Evolutionary conservation across 495 filamentous ascomycete genomes (phyloP).

Genomic region (Astrothelium macrocarpum): DNA sequence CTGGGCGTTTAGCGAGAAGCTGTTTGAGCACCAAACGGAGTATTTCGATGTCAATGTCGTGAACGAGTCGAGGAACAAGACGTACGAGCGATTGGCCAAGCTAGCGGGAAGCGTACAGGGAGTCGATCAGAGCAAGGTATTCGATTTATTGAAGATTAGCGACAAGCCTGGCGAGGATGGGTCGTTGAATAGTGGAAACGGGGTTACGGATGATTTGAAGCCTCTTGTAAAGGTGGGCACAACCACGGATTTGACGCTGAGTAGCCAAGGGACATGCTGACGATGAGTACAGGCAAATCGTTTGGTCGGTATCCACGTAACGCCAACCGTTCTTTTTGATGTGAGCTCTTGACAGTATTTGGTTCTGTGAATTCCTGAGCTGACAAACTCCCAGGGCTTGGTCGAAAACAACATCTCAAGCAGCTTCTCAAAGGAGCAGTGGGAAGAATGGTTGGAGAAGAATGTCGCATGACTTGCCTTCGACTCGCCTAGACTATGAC

Average conservation of each 20-base stretch:
- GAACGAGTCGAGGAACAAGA: slow-evolving; percentile 70
- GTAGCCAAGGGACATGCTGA: background rate
- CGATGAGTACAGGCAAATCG: slow-evolving; percentile 43
- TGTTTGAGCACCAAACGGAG: slow-evolving; percentile 60
- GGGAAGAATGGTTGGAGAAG: slow-evolving; percentile 75
- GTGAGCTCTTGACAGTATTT: slow-evolving; percentile 26
- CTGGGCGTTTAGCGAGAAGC: slow-evolving; percentile 61
- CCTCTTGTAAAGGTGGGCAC: slow-evolving; percentile 59
- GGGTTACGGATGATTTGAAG: slow-evolving; percentile 77
- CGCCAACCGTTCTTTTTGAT: slow-evolving; percentile 81
- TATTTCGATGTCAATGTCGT: slow-evolving; percentile 80
- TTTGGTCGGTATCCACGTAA: slow-evolving; percentile 73
- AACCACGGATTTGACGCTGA: background rate
- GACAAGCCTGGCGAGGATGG: slow-evolving; percentile 54
- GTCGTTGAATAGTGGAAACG: slow-evolving; percentile 64
- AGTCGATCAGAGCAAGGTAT: slow-evolving; percentile 55
- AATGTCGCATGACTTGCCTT: slow-evolving; percentile 49
- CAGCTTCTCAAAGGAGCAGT: slow-evolving; percentile 67
- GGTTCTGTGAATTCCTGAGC: background rate
- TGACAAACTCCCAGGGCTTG: slow-evolving; percentile 44
- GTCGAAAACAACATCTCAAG: slow-evolving; percentile 70
- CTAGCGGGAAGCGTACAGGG: slow-evolving; percentile 53
- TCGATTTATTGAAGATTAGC: slow-evolving; percentile 51
- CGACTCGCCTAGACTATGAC: background rate
- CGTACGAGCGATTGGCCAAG: slow-evolving; percentile 66